Conservation (phyloP, 2,329 filamentous ascomycete genomes). For the Apiospora marii region DNA sequence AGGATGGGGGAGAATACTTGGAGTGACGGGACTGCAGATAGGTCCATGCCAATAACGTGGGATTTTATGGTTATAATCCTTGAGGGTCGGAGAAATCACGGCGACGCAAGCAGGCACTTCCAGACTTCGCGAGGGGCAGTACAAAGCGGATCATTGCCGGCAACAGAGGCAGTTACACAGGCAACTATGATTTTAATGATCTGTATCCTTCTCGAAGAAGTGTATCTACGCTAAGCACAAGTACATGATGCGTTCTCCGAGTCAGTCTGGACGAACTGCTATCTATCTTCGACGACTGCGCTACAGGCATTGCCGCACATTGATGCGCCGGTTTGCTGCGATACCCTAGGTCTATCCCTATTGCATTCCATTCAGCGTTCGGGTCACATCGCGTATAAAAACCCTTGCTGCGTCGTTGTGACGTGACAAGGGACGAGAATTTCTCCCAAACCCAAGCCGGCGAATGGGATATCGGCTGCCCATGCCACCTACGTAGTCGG, state of each 20-base stretch:
- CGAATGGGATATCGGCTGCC: not conserved
- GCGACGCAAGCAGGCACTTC: not conserved
- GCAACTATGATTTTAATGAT: not conserved
- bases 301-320: not conserved
- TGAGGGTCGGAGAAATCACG: constrained; percentile 4
- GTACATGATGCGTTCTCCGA: not conserved
- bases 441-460: not conserved
- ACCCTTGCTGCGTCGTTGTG: not conserved
- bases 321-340: not conserved
- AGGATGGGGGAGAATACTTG: not conserved
- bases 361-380: not conserved
- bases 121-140: not conserved
- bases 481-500: constrained; percentile 1
- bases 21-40: not conserved
- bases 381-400: constrained; percentile 1
- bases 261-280: not conserved
- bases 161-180: not conserved
- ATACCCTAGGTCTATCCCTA: not conserved
- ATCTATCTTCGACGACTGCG: constrained; percentile 1
- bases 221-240: not conserved
- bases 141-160: not conserved
- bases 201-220: not conserved
- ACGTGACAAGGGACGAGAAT: constrained; percentile 5
- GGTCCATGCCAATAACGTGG: constrained; percentile 14
- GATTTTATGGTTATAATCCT: constrained; percentile 18